Base-by-base conservation (phyloP, 1,284 basidiomycete species). In the Garcileccinum viscosum region DNA sequence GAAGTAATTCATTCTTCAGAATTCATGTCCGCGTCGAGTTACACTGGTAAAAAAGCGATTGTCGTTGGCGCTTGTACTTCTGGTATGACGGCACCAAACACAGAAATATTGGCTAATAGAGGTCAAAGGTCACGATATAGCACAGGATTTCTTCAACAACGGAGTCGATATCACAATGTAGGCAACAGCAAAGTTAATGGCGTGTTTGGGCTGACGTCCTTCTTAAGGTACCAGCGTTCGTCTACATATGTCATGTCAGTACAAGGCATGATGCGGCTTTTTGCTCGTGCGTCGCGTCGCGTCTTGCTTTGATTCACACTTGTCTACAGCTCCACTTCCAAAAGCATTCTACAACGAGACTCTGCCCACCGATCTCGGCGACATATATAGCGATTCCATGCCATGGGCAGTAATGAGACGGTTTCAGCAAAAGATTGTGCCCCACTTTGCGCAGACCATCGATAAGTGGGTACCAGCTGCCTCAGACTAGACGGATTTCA, bases 21-120 rank as follows among this genome's bases (percentile, higher is more conserved):
- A 38, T 83, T 81, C 72, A 76, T 71, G 3, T 77, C 79, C 2
- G 84, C 82, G 0, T 73, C 75, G 7, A 78, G 82, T 60, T 84
- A 81, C 74, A 67, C 72, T n/a, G 83, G 83, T 4, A 86, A 85
- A 72, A 81, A 80, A 66, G 85, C 80, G 12, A 74, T 86, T 22
- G 76, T 87, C 14, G 77, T 87, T 6, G 86, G 85, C 53, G 81
- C 83, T 50, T 83, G 83, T 61, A 85, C 80, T 44, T 83, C 83
- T 17, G 81, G 79, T 74, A 70, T 17, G 9, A 58, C 24, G 22
- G 11, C 37, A 15, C 30, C 9, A 44, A 59, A n/a, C 22, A 7
- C 12, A 11, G 12, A 24, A 14, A 50, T 40, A 14, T 30, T 47
- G 32, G 44, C 65, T 75, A 24, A 77, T 15, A 27, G 38, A n/a